These are phyloP conservation scores for Tetracladium maxilliforme DNA, from an alignment of 2,329 filamentous ascomycete genomes.

Conservation along the genomic window DNA sequence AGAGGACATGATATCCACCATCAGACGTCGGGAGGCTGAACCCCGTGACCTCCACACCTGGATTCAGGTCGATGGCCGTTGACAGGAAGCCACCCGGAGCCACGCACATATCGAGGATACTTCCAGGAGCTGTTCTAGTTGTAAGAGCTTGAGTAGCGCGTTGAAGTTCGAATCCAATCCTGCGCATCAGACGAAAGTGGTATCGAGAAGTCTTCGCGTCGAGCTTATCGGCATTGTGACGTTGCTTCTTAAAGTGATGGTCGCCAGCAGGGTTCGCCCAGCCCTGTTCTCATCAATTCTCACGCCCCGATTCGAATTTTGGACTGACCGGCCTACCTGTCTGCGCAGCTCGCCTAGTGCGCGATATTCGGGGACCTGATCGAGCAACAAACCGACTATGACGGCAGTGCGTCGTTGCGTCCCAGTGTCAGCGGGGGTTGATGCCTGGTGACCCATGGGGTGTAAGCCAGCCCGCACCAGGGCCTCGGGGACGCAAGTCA, in stretches of 20 bases:
- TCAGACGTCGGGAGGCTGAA: conserved; percentile 23
- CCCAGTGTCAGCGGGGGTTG: no score
- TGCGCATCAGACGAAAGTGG: conserved; percentile 10
- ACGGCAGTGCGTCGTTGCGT: no score
- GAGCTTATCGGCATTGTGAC: conserved; percentile 6
- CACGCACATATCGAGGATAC: conserved; percentile 37
- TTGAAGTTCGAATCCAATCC: conserved; percentile 11
- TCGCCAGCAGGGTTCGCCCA: conserved; percentile 7
- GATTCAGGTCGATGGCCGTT: conserved; percentile 19
- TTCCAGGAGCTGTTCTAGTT: conserved; percentile 1
- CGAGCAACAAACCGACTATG: no score
- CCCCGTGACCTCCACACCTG: conserved; percentile 15
- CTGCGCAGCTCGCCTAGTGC: no score
- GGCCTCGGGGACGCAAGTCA: no score
- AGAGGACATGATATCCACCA: conserved; percentile 24
- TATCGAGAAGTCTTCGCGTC: conserved; percentile 1
- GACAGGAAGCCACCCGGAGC: conserved; percentile 37
- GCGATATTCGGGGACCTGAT: no score
- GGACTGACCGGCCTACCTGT: no score
- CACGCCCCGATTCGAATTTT: no score
- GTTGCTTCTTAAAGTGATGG: conserved; percentile 8
- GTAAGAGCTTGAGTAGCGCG: conserved; percentile 6
- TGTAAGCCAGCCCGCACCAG: no score
- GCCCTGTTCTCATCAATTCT: conserved; percentile 7
- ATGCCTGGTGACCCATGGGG: no score